Evolutionary conservation across 2,329 filamentous ascomycete species (phyloP), one percentile per base, ranked within the genome.

Genomic region (Colletotrichum sp.): DNA sequence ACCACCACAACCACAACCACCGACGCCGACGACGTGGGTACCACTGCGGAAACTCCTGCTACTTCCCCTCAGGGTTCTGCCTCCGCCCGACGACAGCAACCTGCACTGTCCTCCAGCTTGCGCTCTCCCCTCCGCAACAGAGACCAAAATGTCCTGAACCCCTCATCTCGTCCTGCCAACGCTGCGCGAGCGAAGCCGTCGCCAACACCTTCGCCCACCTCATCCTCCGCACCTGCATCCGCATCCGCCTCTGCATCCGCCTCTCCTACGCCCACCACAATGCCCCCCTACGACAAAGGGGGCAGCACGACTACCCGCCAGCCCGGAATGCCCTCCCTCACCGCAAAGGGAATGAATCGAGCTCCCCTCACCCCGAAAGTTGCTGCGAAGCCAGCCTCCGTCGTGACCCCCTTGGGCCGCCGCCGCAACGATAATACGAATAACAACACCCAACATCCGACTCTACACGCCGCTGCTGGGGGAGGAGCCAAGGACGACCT

Each of bases 241-340:
- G 34, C 71, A 9, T 71, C n/a, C 26, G 18, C 69, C 26, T 75
- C 69, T 9, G 34, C 72, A 3, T 62, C 70, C n/a, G 49, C 69
- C 16, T 71, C 68, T 13, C 69, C 68, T 9, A 74, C 68, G 39
- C 76, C 72, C 55, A 59, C 21, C 55, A 76, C 78, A 6, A 78
- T 71, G 63, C 71, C 90, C 84, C 85, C 85, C 77, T 83, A 84
- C 82, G 88, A 90, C 78, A 87, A 85, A 85, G 87, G 87, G 84
- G 85, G 85, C 81, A 84, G 83, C 83, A 87, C 87, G 81, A 86
- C 88, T 81, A 88, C 86, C 78, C 89, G 89, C 79, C 89, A 89
- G 82, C 91, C 93, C 55, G 89, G 94, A 81, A 93, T 93, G 86
- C 94, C 95, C 69, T 90, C 92, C 75, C 91, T 96, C 80, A 90